Percentiles rank a stretch among this genome's conserved stretches.
These are phyloP conservation scores for Azolla pinnata DNA, from an alignment of 75 land plant species.

Conservation along the genomic window DNA sequence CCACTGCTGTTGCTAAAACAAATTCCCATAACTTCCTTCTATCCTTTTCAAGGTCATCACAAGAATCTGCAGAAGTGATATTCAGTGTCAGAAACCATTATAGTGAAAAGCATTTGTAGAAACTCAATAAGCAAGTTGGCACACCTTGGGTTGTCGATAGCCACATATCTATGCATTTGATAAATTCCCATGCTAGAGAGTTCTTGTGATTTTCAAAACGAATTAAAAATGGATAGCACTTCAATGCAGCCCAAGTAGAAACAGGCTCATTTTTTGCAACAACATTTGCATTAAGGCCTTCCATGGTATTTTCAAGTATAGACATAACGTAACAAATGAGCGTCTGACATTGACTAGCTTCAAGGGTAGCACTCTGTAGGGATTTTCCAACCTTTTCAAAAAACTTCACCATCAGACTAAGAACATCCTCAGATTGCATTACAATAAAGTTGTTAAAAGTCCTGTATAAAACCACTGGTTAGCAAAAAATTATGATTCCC, in stretches of 20 bases:
- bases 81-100: too few relatives aligned
- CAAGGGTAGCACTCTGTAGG: not conserved
- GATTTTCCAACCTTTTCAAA: slow-evolving; percentile 33
- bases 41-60: not conserved
- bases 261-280: slow-evolving; percentile 27
- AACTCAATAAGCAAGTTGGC: too few relatives aligned
- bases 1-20: slow-evolving; percentile 57
- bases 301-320: slow-evolving; percentile 9
- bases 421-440: slow-evolving; percentile 30
- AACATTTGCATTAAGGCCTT: not conserved
- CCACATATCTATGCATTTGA: slow-evolving; percentile 10
- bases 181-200: slow-evolving; percentile 17
- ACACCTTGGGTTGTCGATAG: slow-evolving; percentile 6
- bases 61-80: not conserved
- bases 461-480: slow-evolving; percentile 32
- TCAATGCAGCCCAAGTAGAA: slow-evolving; percentile 49
- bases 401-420: slow-evolving; percentile 40
- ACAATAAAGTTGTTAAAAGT: slow-evolving; percentile 36
- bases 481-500: too few relatives aligned
- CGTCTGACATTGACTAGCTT: slow-evolving; percentile 5
- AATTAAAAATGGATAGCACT: slow-evolving; percentile 41
- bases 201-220: not conserved
- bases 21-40: slow-evolving; percentile 34
- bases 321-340: slow-evolving; percentile 11
- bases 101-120: too few relatives aligned